phyloP scores from a whole-genome alignment of 2,329 filamentous ascomycete genomes.

The Phyllosticta paracitricarpa region DNA sequence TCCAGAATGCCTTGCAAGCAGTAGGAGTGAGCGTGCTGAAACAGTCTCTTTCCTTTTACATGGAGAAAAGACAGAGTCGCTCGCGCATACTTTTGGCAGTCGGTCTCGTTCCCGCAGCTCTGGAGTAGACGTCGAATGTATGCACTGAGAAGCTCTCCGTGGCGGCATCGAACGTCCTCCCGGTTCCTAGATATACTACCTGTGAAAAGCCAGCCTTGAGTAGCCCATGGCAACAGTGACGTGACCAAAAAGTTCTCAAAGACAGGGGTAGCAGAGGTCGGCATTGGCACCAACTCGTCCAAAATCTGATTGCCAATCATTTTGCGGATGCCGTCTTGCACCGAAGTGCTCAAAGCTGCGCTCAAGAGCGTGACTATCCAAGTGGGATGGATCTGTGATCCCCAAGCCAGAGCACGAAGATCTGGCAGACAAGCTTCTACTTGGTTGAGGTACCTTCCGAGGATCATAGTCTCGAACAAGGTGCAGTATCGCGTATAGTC shows the following conservation, averaged over 20 bases:
- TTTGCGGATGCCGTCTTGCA: constrained; percentile 38
- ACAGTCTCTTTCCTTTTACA: constrained; percentile 24
- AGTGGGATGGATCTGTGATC: constrained; percentile 26
- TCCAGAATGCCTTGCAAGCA: constrained; percentile 32
- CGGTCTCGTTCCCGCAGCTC: constrained; percentile 8
- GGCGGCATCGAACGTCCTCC: constrained; percentile 24
- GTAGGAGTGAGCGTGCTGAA: constrained; percentile 33
- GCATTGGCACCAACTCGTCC: constrained; percentile 10
- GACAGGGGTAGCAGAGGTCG: constrained; percentile 16
- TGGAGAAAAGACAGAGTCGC: constrained; percentile 27
- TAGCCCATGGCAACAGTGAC: constrained; percentile 39
- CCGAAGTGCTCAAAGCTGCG: constrained; percentile 29
- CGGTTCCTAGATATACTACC: constrained; percentile 25
- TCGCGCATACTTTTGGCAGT: constrained; percentile 16
- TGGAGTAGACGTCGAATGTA: constrained; percentile 27
- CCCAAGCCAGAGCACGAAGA: constrained; percentile 27
- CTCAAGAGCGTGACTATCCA: constrained; percentile 36
- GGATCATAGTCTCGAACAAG: constrained; percentile 39
- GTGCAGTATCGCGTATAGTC: constrained; percentile 35
- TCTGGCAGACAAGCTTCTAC: constrained; percentile 36
- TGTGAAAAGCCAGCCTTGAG: constrained; percentile 35
- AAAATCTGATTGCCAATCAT: constrained; percentile 38
- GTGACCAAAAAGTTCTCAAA: constrained; percentile 34
- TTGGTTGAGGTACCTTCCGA: constrained; percentile 41
- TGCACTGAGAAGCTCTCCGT: constrained; percentile 30